Conservation (phyloP, 305 asterid species). For the Ajuga reptans region DNA sequence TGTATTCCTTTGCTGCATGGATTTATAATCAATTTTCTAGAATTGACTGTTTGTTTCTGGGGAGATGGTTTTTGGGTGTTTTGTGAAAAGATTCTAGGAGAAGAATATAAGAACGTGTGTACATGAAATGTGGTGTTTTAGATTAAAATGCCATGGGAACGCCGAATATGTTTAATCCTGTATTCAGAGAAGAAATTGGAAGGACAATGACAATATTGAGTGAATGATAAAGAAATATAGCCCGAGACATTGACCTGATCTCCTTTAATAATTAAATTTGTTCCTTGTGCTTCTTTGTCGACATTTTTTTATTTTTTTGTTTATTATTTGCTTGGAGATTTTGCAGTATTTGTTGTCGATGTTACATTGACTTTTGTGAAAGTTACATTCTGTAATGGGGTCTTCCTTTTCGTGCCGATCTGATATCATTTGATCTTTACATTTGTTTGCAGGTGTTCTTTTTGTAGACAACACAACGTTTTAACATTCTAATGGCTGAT, state of each 20-base stretch:
- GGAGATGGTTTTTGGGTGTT: not conserved
- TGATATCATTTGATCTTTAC: slow-evolving; percentile 1
- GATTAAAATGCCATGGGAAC: not conserved
- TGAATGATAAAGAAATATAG: not conserved
- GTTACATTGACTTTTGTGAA: slow-evolving; percentile 13
- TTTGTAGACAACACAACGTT: slow-evolving; percentile 21
- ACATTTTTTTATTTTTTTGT: not conserved
- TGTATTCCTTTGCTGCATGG: slow-evolving; percentile 2
- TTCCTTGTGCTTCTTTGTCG: not conserved
- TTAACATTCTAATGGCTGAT: slow-evolving; percentile 54
- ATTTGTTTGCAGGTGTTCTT: slow-evolving; percentile 37
- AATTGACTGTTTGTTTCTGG: slow-evolving; percentile 3
- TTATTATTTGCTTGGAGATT: not conserved
- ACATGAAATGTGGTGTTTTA: not conserved
- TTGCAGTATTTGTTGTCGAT: not conserved
- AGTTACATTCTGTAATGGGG: not conserved
- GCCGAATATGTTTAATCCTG: not conserved
- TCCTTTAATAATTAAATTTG: not conserved
- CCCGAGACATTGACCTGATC: not conserved
- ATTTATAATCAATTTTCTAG: not conserved
- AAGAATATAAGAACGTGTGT: not conserved
- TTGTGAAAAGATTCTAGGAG: not conserved
- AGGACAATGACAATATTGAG: not conserved
- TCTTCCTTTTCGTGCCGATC: slow-evolving; percentile 1
- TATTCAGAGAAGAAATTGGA: not conserved